Evolutionary conservation across 148 eudicot species (phyloP).

Genomic region (Cornus kousa): DNA sequence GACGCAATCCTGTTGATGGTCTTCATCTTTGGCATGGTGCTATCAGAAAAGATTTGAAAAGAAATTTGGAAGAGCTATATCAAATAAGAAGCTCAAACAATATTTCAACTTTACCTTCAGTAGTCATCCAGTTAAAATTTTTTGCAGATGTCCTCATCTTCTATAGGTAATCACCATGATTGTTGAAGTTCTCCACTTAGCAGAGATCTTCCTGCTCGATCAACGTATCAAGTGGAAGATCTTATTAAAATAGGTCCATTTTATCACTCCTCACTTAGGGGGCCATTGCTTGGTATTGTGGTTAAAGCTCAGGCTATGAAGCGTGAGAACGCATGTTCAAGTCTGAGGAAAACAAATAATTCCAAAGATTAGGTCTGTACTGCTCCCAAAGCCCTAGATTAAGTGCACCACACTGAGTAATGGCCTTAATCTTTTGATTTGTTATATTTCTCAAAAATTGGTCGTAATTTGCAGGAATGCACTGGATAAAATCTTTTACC

Average conservation of each 20-base stretch:
- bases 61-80: constrained; percentile 47
- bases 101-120: constrained; percentile 38
- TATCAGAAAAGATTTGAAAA: constrained; percentile 50
- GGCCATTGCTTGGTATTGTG: no score
- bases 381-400: no score
- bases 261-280: not conserved
- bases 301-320: no score
- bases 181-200: not conserved
- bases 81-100: constrained; percentile 39
- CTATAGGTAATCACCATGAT: constrained; percentile 52
- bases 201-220: constrained; percentile 5
- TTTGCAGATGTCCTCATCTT: constrained; percentile 61
- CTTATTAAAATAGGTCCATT: not conserved
- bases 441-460: constrained; percentile 3
- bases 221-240: not conserved
- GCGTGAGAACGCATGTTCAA: no score
- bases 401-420: no score
- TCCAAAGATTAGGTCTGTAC: no score
- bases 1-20: constrained; percentile 41
- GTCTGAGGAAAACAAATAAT: no score
- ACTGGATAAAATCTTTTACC: constrained; percentile 56
- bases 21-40: constrained; percentile 67
- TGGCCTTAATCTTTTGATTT: not conserved
- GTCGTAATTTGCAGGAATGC: constrained; percentile 49
- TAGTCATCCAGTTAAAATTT: constrained; percentile 57